Evolutionary conservation across 768 basidiomycete species (phyloP).

Genomic region (Asterophora lycoperdoides): DNA sequence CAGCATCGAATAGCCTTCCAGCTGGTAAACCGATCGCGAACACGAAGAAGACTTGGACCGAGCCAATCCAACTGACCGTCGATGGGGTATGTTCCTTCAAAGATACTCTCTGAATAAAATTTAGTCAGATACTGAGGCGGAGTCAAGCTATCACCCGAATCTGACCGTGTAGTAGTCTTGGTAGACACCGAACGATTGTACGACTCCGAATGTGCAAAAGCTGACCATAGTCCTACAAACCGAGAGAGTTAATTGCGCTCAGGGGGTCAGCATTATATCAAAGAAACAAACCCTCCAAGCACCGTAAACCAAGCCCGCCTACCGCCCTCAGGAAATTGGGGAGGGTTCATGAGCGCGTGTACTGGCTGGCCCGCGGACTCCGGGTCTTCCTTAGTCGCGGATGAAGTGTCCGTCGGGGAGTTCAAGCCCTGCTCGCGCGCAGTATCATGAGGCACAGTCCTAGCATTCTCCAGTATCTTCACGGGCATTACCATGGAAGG

Average conservation of each 20-base stretch:
- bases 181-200: constrained; percentile 49
- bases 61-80: constrained; percentile 48
- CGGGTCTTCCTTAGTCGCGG: constrained; percentile 11
- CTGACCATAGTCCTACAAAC: constrained; percentile 34
- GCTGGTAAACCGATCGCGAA: constrained; percentile 42
- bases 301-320: constrained; percentile 42
- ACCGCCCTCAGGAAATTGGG: constrained; percentile 42
- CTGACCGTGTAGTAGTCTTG: constrained; percentile 48
- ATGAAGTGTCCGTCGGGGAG: constrained; percentile 6
- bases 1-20: constrained; percentile 44
- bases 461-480: constrained; percentile 8
- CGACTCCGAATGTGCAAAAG: constrained; percentile 47
- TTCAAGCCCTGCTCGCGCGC: constrained; percentile 8
- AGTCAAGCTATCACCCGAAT: background rate
- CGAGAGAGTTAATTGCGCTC: background rate
- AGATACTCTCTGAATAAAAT: constrained; percentile 26
- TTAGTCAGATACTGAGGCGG: background rate
- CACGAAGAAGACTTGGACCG: constrained; percentile 45
- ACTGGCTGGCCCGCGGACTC: constrained; percentile 6
- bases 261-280: background rate
- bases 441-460: constrained; percentile 2
- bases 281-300: constrained; percentile 38
- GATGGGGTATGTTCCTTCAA: constrained; percentile 37
- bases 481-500: constrained; percentile 15
- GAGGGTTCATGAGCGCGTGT: background rate